Percentiles rank a stretch among this genome's conserved stretches.
Evolutionary conservation across 225 moss, liverwort and hornwort species (phyloP).

Genomic region (Marchantia paleacea): DNA sequence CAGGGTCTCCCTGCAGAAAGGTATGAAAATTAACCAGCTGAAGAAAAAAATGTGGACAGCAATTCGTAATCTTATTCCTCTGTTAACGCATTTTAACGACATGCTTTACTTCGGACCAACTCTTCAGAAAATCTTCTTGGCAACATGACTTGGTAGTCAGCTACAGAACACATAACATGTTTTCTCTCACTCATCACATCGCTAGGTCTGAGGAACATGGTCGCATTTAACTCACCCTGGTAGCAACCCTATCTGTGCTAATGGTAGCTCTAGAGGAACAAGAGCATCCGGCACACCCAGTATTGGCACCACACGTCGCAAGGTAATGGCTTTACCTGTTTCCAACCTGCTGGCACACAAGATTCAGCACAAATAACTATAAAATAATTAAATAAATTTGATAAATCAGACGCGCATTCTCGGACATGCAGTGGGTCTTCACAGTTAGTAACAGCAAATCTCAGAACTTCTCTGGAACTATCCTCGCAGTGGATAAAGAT

Average conservation of each 20-base stretch:
- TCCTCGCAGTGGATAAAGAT: neutral
- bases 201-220: neutral
- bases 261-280: conserved; percentile 68
- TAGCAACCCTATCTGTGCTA: conserved; percentile 59
- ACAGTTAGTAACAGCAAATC: neutral
- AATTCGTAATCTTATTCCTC: too few relatives aligned
- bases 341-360: conserved; percentile 44
- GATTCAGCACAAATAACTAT: neutral
- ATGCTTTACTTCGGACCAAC: too few relatives aligned
- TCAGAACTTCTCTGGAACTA: neutral
- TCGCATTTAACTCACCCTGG: conserved; percentile 47
- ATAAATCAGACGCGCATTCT: neutral
- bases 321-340: conserved; percentile 65
- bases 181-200: neutral
- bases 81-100: too few relatives aligned
- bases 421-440: neutral
- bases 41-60: too few relatives aligned
- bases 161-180: neutral
- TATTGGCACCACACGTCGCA: conserved; percentile 73
- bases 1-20: conserved; percentile 63
- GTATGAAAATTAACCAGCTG: neutral
- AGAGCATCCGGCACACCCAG: conserved; percentile 93
- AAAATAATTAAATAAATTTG: neutral
- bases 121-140: neutral
- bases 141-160: neutral